phyloP scores from a whole-genome alignment of 164 flowering plant genomes.

The Warburgia ugandensis region DNA sequence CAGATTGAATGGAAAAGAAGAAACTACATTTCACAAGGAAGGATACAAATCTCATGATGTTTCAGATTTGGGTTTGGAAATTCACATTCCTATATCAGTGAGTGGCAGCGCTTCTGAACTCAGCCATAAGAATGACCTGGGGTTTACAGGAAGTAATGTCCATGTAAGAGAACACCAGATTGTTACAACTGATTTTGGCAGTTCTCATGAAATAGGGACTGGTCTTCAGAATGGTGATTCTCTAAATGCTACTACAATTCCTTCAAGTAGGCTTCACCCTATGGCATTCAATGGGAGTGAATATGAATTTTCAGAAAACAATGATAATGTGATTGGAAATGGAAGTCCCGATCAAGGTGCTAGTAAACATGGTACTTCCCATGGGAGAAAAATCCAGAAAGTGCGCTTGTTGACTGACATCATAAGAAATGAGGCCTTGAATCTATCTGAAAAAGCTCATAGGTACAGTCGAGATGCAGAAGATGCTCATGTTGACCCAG shows the following conservation, averaged over 20 bases:
- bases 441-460: constrained; percentile 4
- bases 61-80: constrained; percentile 12
- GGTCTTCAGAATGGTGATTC: constrained; percentile 13
- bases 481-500: constrained; percentile 5
- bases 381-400: constrained; percentile 34
- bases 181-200: constrained; percentile 7
- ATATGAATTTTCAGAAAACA: constrained; percentile 19
- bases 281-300: constrained; percentile 20
- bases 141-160: neutral
- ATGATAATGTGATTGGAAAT: constrained; percentile 16
- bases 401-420: constrained; percentile 42
- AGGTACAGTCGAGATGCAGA: constrained; percentile 8
- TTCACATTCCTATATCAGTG: constrained; percentile 6
- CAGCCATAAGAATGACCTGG: constrained; percentile 8
- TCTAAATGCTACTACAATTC: constrained; percentile 11
- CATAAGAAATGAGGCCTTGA: constrained; percentile 23
- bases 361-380: constrained; percentile 17
- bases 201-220: constrained; percentile 2
- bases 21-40: constrained; percentile 7
- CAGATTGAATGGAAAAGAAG: constrained; percentile 9
- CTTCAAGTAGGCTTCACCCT: constrained; percentile 8
- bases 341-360: constrained; percentile 11
- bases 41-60: constrained; percentile 9
- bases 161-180: constrained; percentile 6
- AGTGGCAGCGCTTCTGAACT: constrained; percentile 12